Evolutionary conservation across 1,284 basidiomycete species (phyloP).

Genomic region (Sphaerobolus stellatus): DNA sequence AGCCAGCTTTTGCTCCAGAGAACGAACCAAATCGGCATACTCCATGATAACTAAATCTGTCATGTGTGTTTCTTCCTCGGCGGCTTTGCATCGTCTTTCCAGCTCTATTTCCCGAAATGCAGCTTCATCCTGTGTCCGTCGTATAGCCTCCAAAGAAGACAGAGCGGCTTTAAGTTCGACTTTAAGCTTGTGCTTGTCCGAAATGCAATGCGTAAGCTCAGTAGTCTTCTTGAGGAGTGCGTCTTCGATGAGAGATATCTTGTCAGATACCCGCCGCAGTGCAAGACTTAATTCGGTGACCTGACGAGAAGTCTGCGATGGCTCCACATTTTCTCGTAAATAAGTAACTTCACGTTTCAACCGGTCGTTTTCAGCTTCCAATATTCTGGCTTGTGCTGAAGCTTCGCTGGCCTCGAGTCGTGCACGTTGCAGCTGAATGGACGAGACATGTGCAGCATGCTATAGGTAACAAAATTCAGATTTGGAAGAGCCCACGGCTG

Average conservation of each 20-base stretch:
- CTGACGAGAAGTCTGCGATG: slow-evolving; percentile 47
- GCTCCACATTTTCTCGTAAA: slow-evolving; percentile 51
- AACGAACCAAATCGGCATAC: slow-evolving; percentile 68
- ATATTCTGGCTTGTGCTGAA: slow-evolving; percentile 45
- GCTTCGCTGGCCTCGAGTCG: slow-evolving; percentile 52
- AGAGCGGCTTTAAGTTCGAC: slow-evolving; percentile 45
- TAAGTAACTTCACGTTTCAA: slow-evolving; percentile 52
- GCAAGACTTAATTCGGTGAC: slow-evolving; percentile 64
- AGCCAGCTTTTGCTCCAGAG: slow-evolving; percentile 37
- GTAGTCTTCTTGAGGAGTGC: slow-evolving; percentile 49
- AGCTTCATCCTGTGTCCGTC: slow-evolving; percentile 51
- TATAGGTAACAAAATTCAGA: slow-evolving; percentile 28
- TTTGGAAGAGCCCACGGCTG: slow-evolving; percentile 9
- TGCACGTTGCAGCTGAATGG: slow-evolving; percentile 63
- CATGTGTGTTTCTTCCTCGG: slow-evolving; percentile 59
- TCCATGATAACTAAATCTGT: slow-evolving; percentile 63
- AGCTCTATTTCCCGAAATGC: slow-evolving; percentile 48
- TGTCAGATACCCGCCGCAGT: slow-evolving; percentile 64
- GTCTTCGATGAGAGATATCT: slow-evolving; percentile 58
- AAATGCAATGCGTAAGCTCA: slow-evolving; percentile 43
- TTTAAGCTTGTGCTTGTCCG: slow-evolving; percentile 44
- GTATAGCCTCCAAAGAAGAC: slow-evolving; percentile 25
- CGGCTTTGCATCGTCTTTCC: slow-evolving; percentile 39
- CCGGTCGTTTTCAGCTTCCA: slow-evolving; percentile 58
- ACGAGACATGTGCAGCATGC: slow-evolving; percentile 66